Evolutionary conservation across 345 rosid species (phyloP).

Genomic region (Brassica carinata): DNA sequence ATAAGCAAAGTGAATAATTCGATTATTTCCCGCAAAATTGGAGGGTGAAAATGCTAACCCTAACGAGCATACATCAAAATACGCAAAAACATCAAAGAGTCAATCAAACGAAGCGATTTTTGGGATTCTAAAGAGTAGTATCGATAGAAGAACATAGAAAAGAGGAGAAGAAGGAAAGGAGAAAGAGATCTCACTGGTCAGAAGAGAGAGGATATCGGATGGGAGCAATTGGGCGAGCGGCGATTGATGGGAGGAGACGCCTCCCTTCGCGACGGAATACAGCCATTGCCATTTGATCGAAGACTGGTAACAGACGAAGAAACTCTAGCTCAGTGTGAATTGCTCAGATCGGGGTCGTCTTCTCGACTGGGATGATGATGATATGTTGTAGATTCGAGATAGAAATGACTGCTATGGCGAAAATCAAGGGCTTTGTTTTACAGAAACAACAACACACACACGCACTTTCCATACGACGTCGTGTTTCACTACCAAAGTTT

Average conservation of each 20-base stretch:
- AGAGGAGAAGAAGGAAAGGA: not conserved
- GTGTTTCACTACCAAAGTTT: not conserved
- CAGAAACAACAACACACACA: not conserved
- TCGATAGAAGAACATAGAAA: not conserved
- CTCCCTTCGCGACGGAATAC: conserved; percentile 4
- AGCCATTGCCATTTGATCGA: not conserved
- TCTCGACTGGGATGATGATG: conserved; percentile 2
- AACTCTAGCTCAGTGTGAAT: conserved; percentile 39
- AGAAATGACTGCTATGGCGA: conserved; percentile 25
- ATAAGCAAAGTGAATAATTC: not conserved
- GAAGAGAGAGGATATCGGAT: conserved; percentile 6
- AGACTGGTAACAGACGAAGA: no score
- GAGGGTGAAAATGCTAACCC: not conserved
- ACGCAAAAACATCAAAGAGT: not conserved
- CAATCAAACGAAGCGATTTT: not conserved
- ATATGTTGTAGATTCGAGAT: not conserved
- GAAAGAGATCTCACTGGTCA: not conserved
- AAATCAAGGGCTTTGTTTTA: conserved; percentile 33
- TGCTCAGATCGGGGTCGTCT: conserved; percentile 32
- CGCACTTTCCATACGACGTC: conserved; percentile 10
- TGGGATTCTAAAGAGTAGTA: not conserved
- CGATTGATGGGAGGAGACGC: conserved; percentile 1
- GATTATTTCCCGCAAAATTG: not conserved
- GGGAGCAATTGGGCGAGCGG: not conserved
- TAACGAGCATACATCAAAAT: not conserved